These are phyloP conservation scores for Aspergillus funiculosus DNA, from an alignment of 495 filamentous ascomycete species.

Conservation along the genomic window DNA sequence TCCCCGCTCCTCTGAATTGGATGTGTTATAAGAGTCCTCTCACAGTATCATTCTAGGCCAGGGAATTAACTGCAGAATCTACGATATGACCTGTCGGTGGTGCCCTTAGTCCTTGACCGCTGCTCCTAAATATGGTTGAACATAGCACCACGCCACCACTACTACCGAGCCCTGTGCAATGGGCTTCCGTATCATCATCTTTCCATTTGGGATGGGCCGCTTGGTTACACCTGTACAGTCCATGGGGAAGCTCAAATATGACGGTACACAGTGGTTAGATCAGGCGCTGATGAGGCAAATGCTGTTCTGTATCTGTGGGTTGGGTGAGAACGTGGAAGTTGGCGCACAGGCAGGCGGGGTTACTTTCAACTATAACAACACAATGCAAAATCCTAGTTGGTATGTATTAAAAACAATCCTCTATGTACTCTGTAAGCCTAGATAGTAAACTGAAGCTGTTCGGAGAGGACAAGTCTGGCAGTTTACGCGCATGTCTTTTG, in stretches of 20 bases:
- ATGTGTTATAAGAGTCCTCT: neutral
- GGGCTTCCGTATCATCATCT: conserved; percentile 62
- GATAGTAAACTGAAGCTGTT: no score
- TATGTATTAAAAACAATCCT: no score
- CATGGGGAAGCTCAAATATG: conserved; percentile 44
- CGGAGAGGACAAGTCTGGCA: no score
- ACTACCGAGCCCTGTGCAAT: conserved; percentile 52
- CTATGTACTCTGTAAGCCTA: no score
- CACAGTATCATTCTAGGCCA: no score
- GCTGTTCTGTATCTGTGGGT: conserved; percentile 55
- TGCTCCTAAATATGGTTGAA: conserved; percentile 62
- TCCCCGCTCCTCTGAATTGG: neutral
- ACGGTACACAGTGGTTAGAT: conserved; percentile 43
- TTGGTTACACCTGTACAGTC: conserved; percentile 48
- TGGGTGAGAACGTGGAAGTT: conserved; percentile 52
- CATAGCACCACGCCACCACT: conserved; percentile 56
- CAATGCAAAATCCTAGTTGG: no score
- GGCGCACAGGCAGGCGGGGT: conserved; percentile 53
- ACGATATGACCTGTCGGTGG: conserved; percentile 27
- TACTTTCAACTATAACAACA: no score
- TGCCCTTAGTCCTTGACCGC: conserved; percentile 54
- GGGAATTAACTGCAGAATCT: no score
- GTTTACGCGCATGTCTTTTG: no score
- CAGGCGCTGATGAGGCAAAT: conserved; percentile 46
- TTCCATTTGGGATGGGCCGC: conserved; percentile 48